Evolutionary conservation across 2,329 filamentous ascomycete species (phyloP).

Genomic region (Paecilomyces fulvus): DNA sequence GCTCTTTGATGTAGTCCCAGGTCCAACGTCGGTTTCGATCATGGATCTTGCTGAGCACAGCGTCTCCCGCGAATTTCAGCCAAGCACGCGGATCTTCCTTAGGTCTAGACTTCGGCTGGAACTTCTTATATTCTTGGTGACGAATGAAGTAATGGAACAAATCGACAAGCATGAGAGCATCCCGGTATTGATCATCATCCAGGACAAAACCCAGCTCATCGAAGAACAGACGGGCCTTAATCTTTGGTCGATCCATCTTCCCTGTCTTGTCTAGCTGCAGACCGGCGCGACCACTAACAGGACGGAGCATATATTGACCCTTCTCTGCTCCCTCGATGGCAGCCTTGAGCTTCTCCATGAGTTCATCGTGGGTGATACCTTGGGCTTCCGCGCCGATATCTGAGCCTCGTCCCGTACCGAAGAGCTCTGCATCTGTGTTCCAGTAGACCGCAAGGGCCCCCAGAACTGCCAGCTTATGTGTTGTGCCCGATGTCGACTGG

Average conservation of each 20-base stretch:
- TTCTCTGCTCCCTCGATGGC: slow-evolving; percentile 70
- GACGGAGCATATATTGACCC: slow-evolving; percentile 92
- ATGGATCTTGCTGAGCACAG: slow-evolving; percentile 87
- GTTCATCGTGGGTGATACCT: slow-evolving; percentile 59
- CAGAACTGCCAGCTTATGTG: slow-evolving; percentile 88
- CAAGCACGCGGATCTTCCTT: slow-evolving; percentile 90
- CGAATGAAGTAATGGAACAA: slow-evolving; percentile 97
- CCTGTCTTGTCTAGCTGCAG: slow-evolving; percentile 93
- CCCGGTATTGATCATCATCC: slow-evolving; percentile 94
- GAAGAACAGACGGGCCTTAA: slow-evolving; percentile 86
- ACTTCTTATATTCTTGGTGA: slow-evolving; percentile 92
- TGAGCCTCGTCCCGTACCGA: slow-evolving; percentile 72
- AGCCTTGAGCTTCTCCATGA: slow-evolving; percentile 66
- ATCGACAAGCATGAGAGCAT: slow-evolving; percentile 96
- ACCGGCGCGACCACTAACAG: slow-evolving; percentile 89
- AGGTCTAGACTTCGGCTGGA: slow-evolving; percentile 73
- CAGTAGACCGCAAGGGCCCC: slow-evolving; percentile 91
- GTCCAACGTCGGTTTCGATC: slow-evolving; percentile 89
- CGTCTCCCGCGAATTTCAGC: slow-evolving; percentile 83
- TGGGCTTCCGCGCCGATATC: slow-evolving; percentile 50
- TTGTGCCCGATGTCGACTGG: slow-evolving; percentile 71
- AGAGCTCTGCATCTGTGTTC: slow-evolving; percentile 84
- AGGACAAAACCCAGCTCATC: slow-evolving; percentile 97
- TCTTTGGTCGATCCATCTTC: slow-evolving; percentile 66
- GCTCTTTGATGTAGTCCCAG: slow-evolving; percentile 90